Evolutionary conservation across 1,284 basidiomycete genomes (phyloP).

Genomic region (Coniophora puteana): DNA sequence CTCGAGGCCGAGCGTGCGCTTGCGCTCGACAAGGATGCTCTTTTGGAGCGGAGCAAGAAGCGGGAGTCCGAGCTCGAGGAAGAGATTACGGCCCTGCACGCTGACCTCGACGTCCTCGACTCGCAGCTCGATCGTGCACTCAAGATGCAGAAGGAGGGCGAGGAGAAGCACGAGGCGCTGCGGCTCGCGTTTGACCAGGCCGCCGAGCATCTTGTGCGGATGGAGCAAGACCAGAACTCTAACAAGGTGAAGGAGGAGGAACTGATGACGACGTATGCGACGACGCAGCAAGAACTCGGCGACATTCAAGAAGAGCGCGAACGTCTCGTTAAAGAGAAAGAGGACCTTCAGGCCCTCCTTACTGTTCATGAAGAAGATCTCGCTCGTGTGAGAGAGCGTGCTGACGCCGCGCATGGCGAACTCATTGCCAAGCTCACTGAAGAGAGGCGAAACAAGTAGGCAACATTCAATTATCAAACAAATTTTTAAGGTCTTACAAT

Average conservation of each 20-base stretch:
- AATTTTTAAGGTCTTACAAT: conserved; percentile 6
- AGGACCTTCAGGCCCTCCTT: conserved; percentile 72
- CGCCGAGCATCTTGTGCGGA: conserved; percentile 75
- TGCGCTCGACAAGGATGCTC: conserved; percentile 79
- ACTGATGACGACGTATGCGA: conserved; percentile 48
- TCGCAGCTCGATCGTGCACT: conserved; percentile 83
- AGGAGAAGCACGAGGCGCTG: conserved; percentile 74
- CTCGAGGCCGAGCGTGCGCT: conserved; percentile 82
- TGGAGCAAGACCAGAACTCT: conserved; percentile 75
- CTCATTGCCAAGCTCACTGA: conserved; percentile 69
- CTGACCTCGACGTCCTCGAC: conserved; percentile 83
- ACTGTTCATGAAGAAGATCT: conserved; percentile 81
- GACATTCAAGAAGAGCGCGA: conserved; percentile 53
- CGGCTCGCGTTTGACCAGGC: conserved; percentile 77
- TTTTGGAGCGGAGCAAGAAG: conserved; percentile 85
- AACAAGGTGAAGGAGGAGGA: conserved; percentile 63
- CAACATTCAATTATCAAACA: conserved; percentile 8
- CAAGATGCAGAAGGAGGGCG: conserved; percentile 70
- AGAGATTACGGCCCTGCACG: conserved; percentile 76
- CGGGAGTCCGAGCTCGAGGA: conserved; percentile 85
- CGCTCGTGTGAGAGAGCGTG: conserved; percentile 70
- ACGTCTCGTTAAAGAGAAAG: conserved; percentile 60
- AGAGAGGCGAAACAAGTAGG: conserved; percentile 69
- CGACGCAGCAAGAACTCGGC: conserved; percentile 62
- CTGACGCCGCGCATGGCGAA: conserved; percentile 65